These are phyloP conservation scores for Amanita muscaria DNA, from an alignment of 768 basidiomycete species.

Conservation along the genomic window DNA sequence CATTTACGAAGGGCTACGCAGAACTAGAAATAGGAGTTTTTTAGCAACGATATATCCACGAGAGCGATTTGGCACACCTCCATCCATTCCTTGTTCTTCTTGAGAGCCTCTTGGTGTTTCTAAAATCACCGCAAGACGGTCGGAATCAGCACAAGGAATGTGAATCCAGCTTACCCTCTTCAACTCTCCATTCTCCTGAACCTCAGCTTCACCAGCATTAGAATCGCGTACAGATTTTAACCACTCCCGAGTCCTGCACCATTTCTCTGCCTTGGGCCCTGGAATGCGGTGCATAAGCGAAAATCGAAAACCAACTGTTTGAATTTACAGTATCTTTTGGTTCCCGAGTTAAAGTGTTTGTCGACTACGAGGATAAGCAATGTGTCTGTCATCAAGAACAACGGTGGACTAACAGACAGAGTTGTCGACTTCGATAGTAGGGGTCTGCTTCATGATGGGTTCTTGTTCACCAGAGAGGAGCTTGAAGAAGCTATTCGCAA, in stretches of 20 bases:
- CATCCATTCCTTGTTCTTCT: constrained; percentile 6
- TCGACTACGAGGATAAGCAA: too few species aligned
- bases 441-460: too few species aligned
- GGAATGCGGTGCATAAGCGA: too few species aligned
- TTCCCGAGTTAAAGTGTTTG: too few species aligned
- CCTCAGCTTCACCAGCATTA: not conserved
- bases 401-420: too few species aligned
- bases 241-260: not conserved
- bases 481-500: too few species aligned
- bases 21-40: not conserved
- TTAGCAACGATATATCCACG: too few species aligned
- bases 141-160: not conserved
- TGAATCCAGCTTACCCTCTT: not conserved
- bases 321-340: constrained; percentile 2
- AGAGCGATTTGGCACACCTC: not conserved
- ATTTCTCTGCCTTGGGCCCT: not conserved
- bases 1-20: constrained; percentile 1
- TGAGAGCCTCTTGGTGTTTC: not conserved
- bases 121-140: not conserved
- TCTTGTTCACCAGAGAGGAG: too few species aligned
- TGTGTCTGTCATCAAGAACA: too few species aligned
- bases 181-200: not conserved
- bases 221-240: not conserved
- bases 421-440: too few species aligned
- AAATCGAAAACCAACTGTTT: too few species aligned